These are phyloP conservation scores for Bipolaris sorokiniana DNA, from an alignment of 2,329 filamentous ascomycete genomes.

Conservation along the genomic window DNA sequence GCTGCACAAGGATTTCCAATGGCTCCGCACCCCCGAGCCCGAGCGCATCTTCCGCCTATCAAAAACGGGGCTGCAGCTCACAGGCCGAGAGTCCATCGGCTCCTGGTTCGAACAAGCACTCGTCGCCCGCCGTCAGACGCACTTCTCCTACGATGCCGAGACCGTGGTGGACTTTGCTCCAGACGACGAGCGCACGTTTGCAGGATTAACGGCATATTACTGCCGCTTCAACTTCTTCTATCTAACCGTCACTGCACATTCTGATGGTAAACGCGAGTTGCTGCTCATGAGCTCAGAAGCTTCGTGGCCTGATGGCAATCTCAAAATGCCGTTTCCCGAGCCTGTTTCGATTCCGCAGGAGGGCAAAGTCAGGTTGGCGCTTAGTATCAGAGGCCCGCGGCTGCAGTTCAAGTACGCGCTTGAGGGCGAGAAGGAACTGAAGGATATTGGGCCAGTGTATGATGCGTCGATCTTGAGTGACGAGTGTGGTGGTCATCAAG, in stretches of 20 bases:
- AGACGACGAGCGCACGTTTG: slow-evolving; percentile 65
- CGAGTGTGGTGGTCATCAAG: slow-evolving; percentile 67
- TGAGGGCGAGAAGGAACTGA: slow-evolving; percentile 52
- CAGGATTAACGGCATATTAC: slow-evolving; percentile 67
- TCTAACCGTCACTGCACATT: slow-evolving; percentile 63
- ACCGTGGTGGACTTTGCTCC: slow-evolving; percentile 62
- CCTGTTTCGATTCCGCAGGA: slow-evolving; percentile 60
- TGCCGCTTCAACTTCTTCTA: slow-evolving; percentile 71
- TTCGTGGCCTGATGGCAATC: slow-evolving; percentile 60
- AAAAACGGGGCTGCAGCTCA: slow-evolving; percentile 58
- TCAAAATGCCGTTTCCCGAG: slow-evolving; percentile 52
- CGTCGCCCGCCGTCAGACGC: slow-evolving; percentile 61
- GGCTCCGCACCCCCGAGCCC: slow-evolving; percentile 61
- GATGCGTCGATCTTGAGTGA: slow-evolving; percentile 67
- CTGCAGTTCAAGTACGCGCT: slow-evolving; percentile 66
- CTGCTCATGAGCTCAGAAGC: slow-evolving; percentile 63
- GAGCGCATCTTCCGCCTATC: slow-evolving; percentile 57
- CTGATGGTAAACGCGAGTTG: slow-evolving; percentile 63
- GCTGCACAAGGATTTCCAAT: slow-evolving; percentile 62
- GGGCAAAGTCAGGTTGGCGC: slow-evolving; percentile 61
- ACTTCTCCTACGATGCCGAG: slow-evolving; percentile 68
- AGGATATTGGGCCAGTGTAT: slow-evolving; percentile 61
- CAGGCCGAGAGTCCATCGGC: slow-evolving; percentile 58
- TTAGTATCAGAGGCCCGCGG: slow-evolving; percentile 58
- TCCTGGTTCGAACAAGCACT: slow-evolving; percentile 60